A percentile compares a stretch with the other conserved stretches of the same genome.
phyloP scores from a whole-genome alignment of 2,329 filamentous ascomycete genomes.

The Sordariomycetes sp. region DNA sequence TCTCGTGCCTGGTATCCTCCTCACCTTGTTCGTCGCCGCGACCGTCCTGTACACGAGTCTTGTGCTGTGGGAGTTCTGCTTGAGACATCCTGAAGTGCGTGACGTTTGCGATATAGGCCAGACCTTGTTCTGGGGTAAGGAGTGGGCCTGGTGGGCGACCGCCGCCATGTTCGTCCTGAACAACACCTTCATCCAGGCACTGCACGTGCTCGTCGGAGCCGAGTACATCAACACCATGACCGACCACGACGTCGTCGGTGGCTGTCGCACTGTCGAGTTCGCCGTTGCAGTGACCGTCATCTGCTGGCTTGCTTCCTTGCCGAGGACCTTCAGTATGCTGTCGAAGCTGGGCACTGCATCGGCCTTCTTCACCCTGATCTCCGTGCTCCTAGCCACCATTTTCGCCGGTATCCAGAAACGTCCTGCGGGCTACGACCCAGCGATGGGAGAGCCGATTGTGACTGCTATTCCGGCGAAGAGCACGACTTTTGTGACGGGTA shows the following conservation, averaged over 20 bases:
- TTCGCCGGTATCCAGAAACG: slow-evolving; percentile 71
- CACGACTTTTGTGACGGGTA: slow-evolving; percentile 74
- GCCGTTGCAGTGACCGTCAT: slow-evolving; percentile 65
- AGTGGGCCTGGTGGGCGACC: slow-evolving; percentile 58
- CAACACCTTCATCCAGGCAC: slow-evolving; percentile 80
- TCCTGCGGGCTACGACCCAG: slow-evolving; percentile 56
- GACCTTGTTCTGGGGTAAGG: slow-evolving; percentile 81
- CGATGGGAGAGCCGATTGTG: slow-evolving; percentile 55
- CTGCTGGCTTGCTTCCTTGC: slow-evolving; percentile 71
- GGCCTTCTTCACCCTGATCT: slow-evolving; percentile 82
- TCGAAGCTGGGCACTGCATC: slow-evolving; percentile 72
- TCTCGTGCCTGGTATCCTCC: slow-evolving; percentile 72
- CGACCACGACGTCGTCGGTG: slow-evolving; percentile 49
- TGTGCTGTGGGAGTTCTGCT: slow-evolving; percentile 70
- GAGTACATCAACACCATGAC: slow-evolving; percentile 89
- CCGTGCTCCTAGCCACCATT: slow-evolving; percentile 73
- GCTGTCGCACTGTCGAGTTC: slow-evolving; percentile 71
- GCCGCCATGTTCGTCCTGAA: slow-evolving; percentile 88
- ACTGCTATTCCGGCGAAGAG: slow-evolving; percentile 56
- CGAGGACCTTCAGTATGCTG: slow-evolving; percentile 74
- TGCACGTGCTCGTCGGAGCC: slow-evolving; percentile 77
- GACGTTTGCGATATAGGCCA: slow-evolving; percentile 96
- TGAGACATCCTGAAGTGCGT: slow-evolving; percentile 81
- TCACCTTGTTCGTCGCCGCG: slow-evolving; percentile 69
- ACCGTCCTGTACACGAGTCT: slow-evolving; percentile 70